Percentiles rank a stretch among this genome's conserved stretches.
These are phyloP conservation scores for Ophiobolus disseminans DNA, from an alignment of 2,329 filamentous ascomycete species.

Conservation along the genomic window DNA sequence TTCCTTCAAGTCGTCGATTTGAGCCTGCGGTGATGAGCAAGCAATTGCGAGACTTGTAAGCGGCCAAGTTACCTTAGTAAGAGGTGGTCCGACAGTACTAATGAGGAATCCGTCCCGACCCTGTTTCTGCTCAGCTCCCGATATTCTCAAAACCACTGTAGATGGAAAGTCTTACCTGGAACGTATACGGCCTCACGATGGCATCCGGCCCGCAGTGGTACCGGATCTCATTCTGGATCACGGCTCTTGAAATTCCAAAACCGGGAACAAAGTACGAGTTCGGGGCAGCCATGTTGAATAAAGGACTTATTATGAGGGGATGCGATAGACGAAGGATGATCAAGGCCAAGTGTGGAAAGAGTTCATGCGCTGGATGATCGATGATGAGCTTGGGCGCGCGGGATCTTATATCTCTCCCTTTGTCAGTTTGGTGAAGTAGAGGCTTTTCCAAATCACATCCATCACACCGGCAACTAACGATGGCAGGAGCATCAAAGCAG, in stretches of 20 bases:
- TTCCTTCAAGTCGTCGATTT: conserved; percentile 52
- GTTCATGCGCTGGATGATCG: conserved; percentile 15
- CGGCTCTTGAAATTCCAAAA: conserved; percentile 52
- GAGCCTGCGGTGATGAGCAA: conserved; percentile 41
- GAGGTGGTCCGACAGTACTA: conserved; percentile 48
- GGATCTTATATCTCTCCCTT: conserved; percentile 30
- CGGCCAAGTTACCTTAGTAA: conserved; percentile 47
- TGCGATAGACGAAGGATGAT: conserved; percentile 12
- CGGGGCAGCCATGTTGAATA: conserved; percentile 30
- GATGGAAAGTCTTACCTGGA: conserved; percentile 41
- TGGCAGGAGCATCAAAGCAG: conserved; percentile 5
- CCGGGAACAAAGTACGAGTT: conserved; percentile 54
- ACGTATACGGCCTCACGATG: conserved; percentile 52
- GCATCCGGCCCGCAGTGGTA: conserved; percentile 53
- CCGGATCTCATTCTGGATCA: conserved; percentile 53
- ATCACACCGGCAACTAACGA: conserved; percentile 19
- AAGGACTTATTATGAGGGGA: not conserved
- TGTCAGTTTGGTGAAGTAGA: conserved; percentile 8
- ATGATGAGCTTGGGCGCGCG: conserved; percentile 26
- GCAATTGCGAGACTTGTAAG: not conserved
- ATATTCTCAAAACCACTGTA: conserved; percentile 6
- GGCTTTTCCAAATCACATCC: conserved; percentile 11
- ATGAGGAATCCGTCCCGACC: conserved; percentile 53
- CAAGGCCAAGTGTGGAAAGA: conserved; percentile 16
- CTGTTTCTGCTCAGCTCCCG: conserved; percentile 36